These are phyloP conservation scores for Pseudocercospora fijiensis DNA, from an alignment of 2,329 filamentous ascomycete species.

Conservation along the genomic window DNA sequence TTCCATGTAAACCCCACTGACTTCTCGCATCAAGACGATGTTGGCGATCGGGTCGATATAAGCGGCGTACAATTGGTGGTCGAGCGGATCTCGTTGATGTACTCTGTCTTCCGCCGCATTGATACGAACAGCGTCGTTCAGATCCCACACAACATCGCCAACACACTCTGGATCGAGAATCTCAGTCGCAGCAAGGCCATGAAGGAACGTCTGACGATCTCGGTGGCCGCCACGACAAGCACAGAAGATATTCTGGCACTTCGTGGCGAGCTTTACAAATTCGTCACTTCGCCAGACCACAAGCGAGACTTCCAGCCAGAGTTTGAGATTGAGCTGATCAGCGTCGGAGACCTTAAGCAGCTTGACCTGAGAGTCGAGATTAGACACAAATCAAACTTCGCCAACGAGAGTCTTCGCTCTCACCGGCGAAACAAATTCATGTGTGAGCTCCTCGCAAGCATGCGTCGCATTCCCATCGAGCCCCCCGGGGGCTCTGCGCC, in stretches of 20 bases:
- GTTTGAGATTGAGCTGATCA: slow-evolving; percentile 37
- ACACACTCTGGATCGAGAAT: slow-evolving; percentile 43
- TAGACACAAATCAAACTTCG: slow-evolving; percentile 46
- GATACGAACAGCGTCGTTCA: slow-evolving; percentile 35
- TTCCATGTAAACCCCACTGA: neutral
- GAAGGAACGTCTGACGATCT: slow-evolving; percentile 37
- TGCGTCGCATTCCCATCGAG: slow-evolving; percentile 81
- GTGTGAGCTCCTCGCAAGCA: slow-evolving; percentile 78
- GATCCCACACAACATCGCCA: slow-evolving; percentile 41
- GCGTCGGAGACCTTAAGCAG: slow-evolving; percentile 35
- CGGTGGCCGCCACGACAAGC: slow-evolving; percentile 63
- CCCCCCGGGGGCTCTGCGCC: slow-evolving; percentile 68
- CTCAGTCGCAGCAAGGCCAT: slow-evolving; percentile 38
- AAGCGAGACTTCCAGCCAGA: slow-evolving; percentile 38
- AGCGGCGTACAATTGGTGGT: slow-evolving; percentile 33
- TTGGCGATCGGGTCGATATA: slow-evolving; percentile 34
- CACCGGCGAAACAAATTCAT: slow-evolving; percentile 88
- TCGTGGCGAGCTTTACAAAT: slow-evolving; percentile 33
- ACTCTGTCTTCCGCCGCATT: slow-evolving; percentile 36
- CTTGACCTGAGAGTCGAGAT: slow-evolving; percentile 38
- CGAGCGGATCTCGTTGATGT: slow-evolving; percentile 36
- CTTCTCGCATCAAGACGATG: slow-evolving; percentile 60
- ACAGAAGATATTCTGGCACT: slow-evolving; percentile 49
- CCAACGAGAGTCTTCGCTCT: slow-evolving; percentile 71
- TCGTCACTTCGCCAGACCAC: slow-evolving; percentile 37